Base-by-base conservation (phyloP, 1,139 yeast species). In the Blastobotrys indianensis region DNA sequence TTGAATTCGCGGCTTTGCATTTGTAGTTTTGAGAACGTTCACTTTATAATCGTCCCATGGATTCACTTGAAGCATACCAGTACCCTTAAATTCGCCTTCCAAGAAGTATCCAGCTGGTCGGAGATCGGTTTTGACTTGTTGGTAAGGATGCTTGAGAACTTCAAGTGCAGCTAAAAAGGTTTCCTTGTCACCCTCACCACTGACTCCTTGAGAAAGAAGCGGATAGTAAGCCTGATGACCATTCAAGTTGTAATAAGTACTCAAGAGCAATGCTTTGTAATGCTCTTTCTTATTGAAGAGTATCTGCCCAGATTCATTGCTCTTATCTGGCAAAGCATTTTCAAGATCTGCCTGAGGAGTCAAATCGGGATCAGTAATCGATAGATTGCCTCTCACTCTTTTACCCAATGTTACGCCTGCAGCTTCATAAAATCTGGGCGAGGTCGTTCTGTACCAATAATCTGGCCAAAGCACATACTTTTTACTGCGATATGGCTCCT, bases 151-250 rank as follows among this genome's bases (percentile, higher is more conserved):
- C 7, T 69, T 67, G 46, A 82, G 65, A 1, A 83, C 85, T 39
- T 75, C 75, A 0, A 94, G 82, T 0, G 92, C 90, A 0, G 95
- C 90, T 45, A 85, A 68, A 59, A 85, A 87, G 0, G 95, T 85
- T 61, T 87, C 96, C 62, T 86, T 87, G 63, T 87, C 95, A 51
- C 95, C 95, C 67, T 85, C 94, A 37, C 96, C 95, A 48, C 81
- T 84, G 0, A 85, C 79, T 11, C 90, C 90, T 65, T 86, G 95
- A 0, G 92, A 81, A 46, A 87, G 76, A 40, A 87, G 72, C n/a
- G 94, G 94, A 63, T 86, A 87, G 60, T 76, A 87, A 66, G 80
- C 79, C 13, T 75, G 74, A 4, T 92, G 94, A 0, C 95, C 95
- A 60, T 78, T 82, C 35, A 84, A 64, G 60, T 86, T 87, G 66